Percentiles rank a stretch among this genome's conserved stretches.
Evolutionary conservation across 2,329 filamentous ascomycete genomes (phyloP).

Genomic region (Hypocrella siamensis): DNA sequence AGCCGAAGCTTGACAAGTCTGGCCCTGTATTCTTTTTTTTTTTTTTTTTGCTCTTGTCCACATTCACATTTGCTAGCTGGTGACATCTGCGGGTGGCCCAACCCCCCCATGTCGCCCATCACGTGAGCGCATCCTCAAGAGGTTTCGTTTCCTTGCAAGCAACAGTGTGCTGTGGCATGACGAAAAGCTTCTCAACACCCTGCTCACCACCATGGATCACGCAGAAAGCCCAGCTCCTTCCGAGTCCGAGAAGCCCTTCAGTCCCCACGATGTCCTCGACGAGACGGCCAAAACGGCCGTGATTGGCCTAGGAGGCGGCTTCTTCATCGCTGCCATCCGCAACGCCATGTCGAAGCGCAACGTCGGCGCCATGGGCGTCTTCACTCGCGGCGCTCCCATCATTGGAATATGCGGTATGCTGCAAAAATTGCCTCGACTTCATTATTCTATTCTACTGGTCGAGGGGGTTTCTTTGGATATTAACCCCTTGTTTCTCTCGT

Average conservation of each 20-base stretch:
- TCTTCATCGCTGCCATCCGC: conserved; percentile 62
- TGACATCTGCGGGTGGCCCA: no score
- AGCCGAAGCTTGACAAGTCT: no score
- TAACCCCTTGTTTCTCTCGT: conserved; percentile 2
- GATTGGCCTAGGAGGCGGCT: conserved; percentile 50
- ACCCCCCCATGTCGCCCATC: no score
- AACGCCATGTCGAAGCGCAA: conserved; percentile 78
- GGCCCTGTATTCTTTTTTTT: no score
- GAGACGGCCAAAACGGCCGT: conserved; percentile 47
- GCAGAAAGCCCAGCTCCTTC: conserved; percentile 11
- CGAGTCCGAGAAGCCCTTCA: conserved; percentile 29
- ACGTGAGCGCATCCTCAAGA: no score
- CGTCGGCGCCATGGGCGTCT: conserved; percentile 63
- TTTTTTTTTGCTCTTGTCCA: no score
- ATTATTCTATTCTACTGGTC: no score
- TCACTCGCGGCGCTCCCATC: conserved; percentile 62
- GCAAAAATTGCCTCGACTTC: no score
- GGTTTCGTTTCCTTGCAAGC: no score
- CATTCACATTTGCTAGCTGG: no score
- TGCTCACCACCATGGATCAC: conserved; percentile 17
- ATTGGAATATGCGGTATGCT: conserved; percentile 34
- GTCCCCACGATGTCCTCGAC: conserved; percentile 60
- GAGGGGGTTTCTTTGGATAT: no score
- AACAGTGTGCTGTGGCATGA: no score
- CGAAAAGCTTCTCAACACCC: conserved; percentile 1